Base-by-base conservation (phyloP, 345 rosid genomes). In the Mallotus nudiflorus region DNA sequence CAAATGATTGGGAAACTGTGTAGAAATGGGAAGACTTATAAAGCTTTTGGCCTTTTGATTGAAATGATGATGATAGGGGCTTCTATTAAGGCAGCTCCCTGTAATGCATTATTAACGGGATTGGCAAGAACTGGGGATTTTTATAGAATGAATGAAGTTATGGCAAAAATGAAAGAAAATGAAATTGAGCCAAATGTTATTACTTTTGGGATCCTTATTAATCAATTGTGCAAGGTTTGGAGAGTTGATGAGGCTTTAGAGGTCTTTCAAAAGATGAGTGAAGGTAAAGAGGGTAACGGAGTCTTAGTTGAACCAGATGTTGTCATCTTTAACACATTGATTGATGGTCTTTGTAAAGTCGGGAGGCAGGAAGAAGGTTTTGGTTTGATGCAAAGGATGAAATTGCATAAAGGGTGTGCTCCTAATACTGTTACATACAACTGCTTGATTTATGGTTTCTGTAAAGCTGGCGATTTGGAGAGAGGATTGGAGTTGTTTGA, bases 321-420 rank as follows among this genome's bases (percentile, higher is more conserved):
- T 44, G 71, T 87, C 62, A 87, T 82, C 61, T 90, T 75, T 55
- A 92, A 86, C 66, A 87, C 92, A 18, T 69, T 92, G 58, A 84
- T 91, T 29, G 82, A 92, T 73, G 99, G 97, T 62, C 76, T 87
- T 5, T 85, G 97, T 69, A 90, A 87, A 70, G 88, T 81, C 10
- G 97, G 97, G 70, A 90, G 91, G 82, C 85, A 81, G 67, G 87
- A 84, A 71, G 93, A 95, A 73, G 97, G 88, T 19, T 77, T 88
- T 65, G 78, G 46, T 62, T 71, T 90, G 63, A 71, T 86, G 78
- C 78, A 74, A 42, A 76, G 24, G 72, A 88, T 90, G 97, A 90
- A 72, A 68, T 70, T 39, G 66, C 83, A 74, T 44, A 71, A 69
- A 50, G 75, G 65, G 3, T 86, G 87, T 77, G 66, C 56, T 4